phyloP scores from a whole-genome alignment of 2,329 filamentous ascomycete species.

The Fusarium pseudoanthophilum region DNA sequence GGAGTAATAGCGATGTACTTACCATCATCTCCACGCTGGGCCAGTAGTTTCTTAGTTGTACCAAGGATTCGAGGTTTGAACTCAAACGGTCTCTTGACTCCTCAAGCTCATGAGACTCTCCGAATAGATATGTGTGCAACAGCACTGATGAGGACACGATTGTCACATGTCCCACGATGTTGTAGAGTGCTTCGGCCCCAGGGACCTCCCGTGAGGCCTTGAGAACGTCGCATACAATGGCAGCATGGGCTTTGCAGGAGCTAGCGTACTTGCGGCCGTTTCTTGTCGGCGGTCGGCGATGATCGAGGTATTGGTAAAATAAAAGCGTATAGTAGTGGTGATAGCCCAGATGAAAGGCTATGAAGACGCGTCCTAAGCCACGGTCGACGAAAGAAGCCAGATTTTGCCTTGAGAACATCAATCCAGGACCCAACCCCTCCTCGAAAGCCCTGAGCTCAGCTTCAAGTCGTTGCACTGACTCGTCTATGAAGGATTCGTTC shows the following conservation, averaged over 20 bases:
- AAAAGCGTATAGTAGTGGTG: conserved; percentile 50
- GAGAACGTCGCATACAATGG: conserved; percentile 46
- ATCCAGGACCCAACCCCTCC: conserved; percentile 25
- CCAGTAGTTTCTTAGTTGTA: conserved; percentile 48
- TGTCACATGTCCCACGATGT: conserved; percentile 50
- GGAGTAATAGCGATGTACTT: fast-evolving
- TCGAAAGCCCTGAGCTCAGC: conserved; percentile 42
- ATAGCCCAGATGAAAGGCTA: conserved; percentile 50
- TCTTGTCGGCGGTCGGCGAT: conserved; percentile 41
- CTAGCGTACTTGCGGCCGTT: conserved; percentile 47
- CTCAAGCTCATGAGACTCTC: conserved; percentile 46
- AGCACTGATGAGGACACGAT: conserved; percentile 51
- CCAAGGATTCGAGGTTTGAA: conserved; percentile 48
- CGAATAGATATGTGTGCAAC: conserved; percentile 49
- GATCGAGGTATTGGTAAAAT: conserved; percentile 50
- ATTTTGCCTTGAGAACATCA: conserved; percentile 44
- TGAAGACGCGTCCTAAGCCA: conserved; percentile 47
- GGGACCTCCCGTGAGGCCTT: conserved; percentile 39
- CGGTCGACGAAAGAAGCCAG: conserved; percentile 36
- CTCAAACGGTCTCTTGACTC: conserved; percentile 41
- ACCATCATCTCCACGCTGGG: conserved; percentile 51
- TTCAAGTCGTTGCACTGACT: conserved; percentile 33
- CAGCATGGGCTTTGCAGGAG: conserved; percentile 47
- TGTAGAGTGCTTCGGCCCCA: conserved; percentile 46
- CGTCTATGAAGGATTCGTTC: conserved; percentile 45